These are phyloP conservation scores for Beauveria rudraprayagi DNA, from an alignment of 2,329 filamentous ascomycete species.

Conservation along the genomic window DNA sequence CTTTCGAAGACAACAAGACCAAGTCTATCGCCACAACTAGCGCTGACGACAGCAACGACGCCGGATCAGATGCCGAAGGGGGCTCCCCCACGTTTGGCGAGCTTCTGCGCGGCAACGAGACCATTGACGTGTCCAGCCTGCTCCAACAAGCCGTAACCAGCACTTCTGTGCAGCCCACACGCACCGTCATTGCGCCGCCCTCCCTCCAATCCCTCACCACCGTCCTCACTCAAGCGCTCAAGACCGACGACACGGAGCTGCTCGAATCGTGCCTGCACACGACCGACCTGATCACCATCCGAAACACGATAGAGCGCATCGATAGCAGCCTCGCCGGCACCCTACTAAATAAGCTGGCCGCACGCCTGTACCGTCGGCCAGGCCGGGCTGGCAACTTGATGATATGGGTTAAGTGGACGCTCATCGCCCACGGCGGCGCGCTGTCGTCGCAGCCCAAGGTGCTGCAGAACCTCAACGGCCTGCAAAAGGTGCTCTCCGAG, in stretches of 20 bases:
- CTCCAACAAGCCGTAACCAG: slow-evolving; percentile 33
- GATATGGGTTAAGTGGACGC: slow-evolving; percentile 92
- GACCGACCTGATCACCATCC: slow-evolving; percentile 67
- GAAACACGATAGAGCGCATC: slow-evolving; percentile 82
- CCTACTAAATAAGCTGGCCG: slow-evolving; percentile 76
- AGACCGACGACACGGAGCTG: slow-evolving; percentile 81
- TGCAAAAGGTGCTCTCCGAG: slow-evolving; percentile 83
- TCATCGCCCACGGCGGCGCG: slow-evolving; percentile 86
- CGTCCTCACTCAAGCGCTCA: slow-evolving; percentile 86
- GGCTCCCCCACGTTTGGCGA: slow-evolving; percentile 75
- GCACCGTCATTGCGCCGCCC: slow-evolving; percentile 49
- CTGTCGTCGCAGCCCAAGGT: slow-evolving; percentile 80
- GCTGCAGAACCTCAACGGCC: slow-evolving; percentile 64
- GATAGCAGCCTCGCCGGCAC: slow-evolving; percentile 74
- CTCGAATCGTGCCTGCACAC: slow-evolving; percentile 88
- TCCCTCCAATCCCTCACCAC: slow-evolving; percentile 78
- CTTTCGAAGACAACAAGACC: slow-evolving; percentile 20
- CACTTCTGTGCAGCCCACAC: slow-evolving; percentile 32
- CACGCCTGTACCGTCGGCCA: slow-evolving; percentile 77
- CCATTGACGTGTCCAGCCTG: slow-evolving; percentile 66
- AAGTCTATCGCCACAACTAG: slow-evolving; percentile 18
- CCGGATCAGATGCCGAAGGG: slow-evolving; percentile 39
- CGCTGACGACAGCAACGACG: slow-evolving; percentile 23
- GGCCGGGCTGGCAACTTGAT: slow-evolving; percentile 85
- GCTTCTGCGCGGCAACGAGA: slow-evolving; percentile 63